These are phyloP conservation scores for Apiospora marii DNA, from an alignment of 2,329 filamentous ascomycete genomes.

Conservation along the genomic window DNA sequence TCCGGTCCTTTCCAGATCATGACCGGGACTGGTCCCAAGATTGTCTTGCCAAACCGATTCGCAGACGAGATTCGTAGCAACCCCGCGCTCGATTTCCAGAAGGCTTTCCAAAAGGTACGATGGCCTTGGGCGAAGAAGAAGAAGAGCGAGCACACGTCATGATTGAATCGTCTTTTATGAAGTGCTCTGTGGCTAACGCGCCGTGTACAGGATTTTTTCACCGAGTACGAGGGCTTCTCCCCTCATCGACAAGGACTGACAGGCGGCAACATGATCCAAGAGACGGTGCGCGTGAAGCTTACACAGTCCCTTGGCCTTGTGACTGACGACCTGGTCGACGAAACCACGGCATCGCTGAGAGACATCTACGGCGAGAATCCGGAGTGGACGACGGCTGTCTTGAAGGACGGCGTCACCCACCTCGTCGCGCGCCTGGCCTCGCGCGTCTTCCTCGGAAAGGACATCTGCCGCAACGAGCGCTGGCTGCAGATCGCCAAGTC, in stretches of 20 bases:
- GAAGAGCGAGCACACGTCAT: not conserved
- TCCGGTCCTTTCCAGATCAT: conserved; percentile 44
- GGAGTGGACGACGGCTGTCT: conserved; percentile 49
- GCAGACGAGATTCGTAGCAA: conserved; percentile 47
- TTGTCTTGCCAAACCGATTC: conserved; percentile 42
- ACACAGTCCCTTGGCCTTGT: conserved; percentile 45
- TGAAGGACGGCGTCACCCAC: conserved; percentile 48
- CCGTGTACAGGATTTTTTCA: conserved; percentile 43
- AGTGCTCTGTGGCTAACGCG: not conserved
- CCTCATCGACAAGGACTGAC: conserved; percentile 35
- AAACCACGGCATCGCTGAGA: conserved; percentile 42
- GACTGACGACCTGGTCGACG: conserved; percentile 45
- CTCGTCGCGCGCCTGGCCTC: conserved; percentile 58
- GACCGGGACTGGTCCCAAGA: conserved; percentile 43
- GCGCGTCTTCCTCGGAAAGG: conserved; percentile 55
- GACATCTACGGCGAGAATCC: conserved; percentile 41
- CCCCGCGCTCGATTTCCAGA: conserved; percentile 42
- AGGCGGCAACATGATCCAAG: conserved; percentile 39
- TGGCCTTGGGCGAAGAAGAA: not conserved
- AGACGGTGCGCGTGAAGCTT: conserved; percentile 43
- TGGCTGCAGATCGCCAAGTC: conserved; percentile 55
- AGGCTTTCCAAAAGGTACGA: conserved; percentile 44
- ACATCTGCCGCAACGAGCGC: conserved; percentile 52
- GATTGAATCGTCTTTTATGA: no score
- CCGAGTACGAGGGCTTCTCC: conserved; percentile 45